Percentiles rank a stretch among this genome's conserved stretches.
Conservation (phyloP, 345 rosid species). For the Eucalyptus lansdowneana region DNA sequence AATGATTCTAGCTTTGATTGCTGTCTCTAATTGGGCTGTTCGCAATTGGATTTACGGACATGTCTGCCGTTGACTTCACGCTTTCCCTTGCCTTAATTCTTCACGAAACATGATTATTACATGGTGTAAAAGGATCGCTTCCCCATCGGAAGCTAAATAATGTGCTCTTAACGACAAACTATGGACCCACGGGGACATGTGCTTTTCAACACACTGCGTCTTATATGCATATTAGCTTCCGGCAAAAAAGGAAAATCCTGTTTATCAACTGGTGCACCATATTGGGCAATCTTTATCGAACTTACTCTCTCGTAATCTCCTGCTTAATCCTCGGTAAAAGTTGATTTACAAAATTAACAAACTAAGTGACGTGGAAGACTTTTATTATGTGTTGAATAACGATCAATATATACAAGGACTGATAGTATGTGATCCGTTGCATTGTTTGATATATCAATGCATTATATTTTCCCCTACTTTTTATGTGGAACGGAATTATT, state of each 20-base stretch:
- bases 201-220: not conserved
- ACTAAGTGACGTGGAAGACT: not conserved
- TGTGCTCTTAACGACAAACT: not conserved
- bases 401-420: not conserved
- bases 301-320: not conserved
- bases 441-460: not conserved
- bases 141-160: not conserved
- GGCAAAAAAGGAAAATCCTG: not conserved
- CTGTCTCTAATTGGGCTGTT: not conserved
- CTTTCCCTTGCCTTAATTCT: not conserved
- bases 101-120: not conserved
- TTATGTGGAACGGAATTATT: not conserved
- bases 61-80: not conserved
- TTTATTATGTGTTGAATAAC: not conserved
- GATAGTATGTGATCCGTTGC: not conserved
- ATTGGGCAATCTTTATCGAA: not conserved
- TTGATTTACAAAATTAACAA: not conserved
- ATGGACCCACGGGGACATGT: not conserved
- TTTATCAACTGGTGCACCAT: not conserved
- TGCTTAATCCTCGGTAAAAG: not conserved
- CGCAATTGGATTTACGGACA: not conserved
- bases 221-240: not conserved
- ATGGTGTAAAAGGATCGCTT: not conserved
- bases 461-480: not conserved
- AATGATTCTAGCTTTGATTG: not conserved